These are phyloP conservation scores for Talaromyces verruculosus DNA, from an alignment of 2,329 filamentous ascomycete genomes.

Conservation along the genomic window DNA sequence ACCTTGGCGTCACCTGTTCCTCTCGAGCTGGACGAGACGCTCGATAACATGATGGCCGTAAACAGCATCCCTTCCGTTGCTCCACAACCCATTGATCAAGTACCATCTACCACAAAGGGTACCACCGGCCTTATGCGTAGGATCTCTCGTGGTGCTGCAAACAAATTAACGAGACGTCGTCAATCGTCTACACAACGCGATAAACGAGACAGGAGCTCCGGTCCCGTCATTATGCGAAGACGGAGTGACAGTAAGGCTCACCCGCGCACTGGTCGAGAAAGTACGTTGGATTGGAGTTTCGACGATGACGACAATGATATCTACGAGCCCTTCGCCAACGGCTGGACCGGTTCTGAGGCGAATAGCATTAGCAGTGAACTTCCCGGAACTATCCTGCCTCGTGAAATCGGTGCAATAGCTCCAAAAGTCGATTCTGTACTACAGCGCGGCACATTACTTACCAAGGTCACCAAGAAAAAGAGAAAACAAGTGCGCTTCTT, in stretches of 20 bases:
- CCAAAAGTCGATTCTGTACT: conserved; percentile 76
- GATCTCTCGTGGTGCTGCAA: conserved; percentile 76
- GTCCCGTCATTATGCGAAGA: conserved; percentile 81
- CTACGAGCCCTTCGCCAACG: conserved; percentile 39
- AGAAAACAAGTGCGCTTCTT: conserved; percentile 71
- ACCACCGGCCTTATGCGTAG: conserved; percentile 71
- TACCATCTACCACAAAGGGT: conserved; percentile 49
- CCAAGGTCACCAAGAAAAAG: conserved; percentile 82
- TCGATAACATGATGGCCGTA: conserved; percentile 45
- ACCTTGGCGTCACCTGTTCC: conserved; percentile 48
- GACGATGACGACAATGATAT: conserved; percentile 58
- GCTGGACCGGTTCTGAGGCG: conserved; percentile 41
- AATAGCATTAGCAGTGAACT: conserved; percentile 42
- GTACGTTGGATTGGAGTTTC: conserved; percentile 48
- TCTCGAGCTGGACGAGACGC: conserved; percentile 72
- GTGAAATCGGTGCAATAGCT: conserved; percentile 43
- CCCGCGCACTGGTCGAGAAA: conserved; percentile 52
- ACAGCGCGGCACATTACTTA: conserved; percentile 73
- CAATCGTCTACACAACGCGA: conserved; percentile 74
- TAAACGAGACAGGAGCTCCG: conserved; percentile 82
- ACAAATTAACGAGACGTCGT: conserved; percentile 67
- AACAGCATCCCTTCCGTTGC: conserved; percentile 30
- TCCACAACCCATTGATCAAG: conserved; percentile 35
- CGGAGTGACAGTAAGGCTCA: conserved; percentile 87
- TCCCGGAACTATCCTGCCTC: conserved; percentile 30